Conservation (phyloP, 768 basidiomycete genomes). For the Boletellus ananiceps region DNA sequence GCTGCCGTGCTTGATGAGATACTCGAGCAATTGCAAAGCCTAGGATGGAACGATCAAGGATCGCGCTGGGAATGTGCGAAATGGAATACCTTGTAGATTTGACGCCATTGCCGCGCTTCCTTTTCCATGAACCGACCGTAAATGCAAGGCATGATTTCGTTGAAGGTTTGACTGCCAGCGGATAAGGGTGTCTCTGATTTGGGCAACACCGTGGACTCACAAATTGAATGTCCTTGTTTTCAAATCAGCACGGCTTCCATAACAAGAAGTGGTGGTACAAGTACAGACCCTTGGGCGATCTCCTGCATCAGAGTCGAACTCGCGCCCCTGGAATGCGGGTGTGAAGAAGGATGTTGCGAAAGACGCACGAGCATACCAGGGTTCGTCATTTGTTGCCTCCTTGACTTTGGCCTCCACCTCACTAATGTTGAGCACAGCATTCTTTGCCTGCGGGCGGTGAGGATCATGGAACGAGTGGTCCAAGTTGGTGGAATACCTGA, state of each 20-base stretch:
- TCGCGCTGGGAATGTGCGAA: neutral
- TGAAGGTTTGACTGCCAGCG: constrained; percentile 81
- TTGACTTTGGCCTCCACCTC: constrained; percentile 97
- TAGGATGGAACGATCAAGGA: constrained; percentile 26
- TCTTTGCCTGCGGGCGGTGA: constrained; percentile 69
- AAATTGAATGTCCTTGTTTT: constrained; percentile 90
- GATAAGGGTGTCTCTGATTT: constrained; percentile 5
- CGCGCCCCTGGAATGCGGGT: constrained; percentile 69
- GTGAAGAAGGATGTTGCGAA: neutral
- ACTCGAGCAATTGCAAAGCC: constrained; percentile 92
- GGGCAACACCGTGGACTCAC: constrained; percentile 45
- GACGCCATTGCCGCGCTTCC: constrained; percentile 96
- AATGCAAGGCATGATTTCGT: constrained; percentile 98
- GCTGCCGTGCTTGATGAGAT: constrained; percentile 93
- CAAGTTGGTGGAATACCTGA: constrained; percentile 50
- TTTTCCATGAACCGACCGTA: constrained; percentile 97
- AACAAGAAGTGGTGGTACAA: neutral
- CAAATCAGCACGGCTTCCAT: constrained; percentile 13
- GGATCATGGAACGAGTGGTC: neutral
- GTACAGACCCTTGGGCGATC: constrained; percentile 88
- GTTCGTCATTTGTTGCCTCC: constrained; percentile 96
- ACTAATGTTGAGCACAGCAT: constrained; percentile 91
- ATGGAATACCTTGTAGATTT: constrained; percentile 88
- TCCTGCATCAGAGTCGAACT: constrained; percentile 98
- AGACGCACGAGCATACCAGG: constrained; percentile 65